Percentiles rank a stretch among this genome's conserved stretches.
Evolutionary conservation across 2,329 filamentous ascomycete species (phyloP).

Genomic region (Calonectria pteridis): DNA sequence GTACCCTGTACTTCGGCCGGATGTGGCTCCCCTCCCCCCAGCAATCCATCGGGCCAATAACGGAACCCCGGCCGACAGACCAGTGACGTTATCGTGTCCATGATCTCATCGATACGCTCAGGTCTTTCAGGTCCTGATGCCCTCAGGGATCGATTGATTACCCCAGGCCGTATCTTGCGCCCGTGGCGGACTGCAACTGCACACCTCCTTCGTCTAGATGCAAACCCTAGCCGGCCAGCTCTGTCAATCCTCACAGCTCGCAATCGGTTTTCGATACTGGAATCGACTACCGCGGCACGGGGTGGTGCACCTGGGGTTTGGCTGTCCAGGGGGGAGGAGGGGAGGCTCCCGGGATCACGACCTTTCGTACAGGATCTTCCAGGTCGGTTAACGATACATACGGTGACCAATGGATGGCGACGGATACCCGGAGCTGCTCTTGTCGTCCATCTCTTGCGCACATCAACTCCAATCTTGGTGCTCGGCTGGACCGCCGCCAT

Average conservation of each 20-base stretch:
- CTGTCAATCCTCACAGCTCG: slow-evolving; percentile 5
- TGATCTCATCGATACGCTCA: slow-evolving; percentile 26
- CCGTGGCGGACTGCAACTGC: slow-evolving; percentile 13
- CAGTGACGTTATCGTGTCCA: slow-evolving; percentile 28
- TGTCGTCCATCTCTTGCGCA: slow-evolving; percentile 9
- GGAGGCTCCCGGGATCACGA: slow-evolving; percentile 18
- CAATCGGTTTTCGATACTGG: slow-evolving; percentile 21
- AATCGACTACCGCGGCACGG: slow-evolving; percentile 14
- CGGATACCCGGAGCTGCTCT: slow-evolving; percentile 2
- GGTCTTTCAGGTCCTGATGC: slow-evolving; percentile 3
- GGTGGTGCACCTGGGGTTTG: slow-evolving; percentile 20
- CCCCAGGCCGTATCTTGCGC: not conserved
- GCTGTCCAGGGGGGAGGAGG: slow-evolving; percentile 22
- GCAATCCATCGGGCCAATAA: slow-evolving; percentile 21
- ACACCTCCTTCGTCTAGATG: not conserved
- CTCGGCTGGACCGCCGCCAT: slow-evolving; percentile 9
- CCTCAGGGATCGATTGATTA: not conserved
- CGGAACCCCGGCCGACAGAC: slow-evolving; percentile 1
- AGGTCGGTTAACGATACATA: slow-evolving; percentile 20
- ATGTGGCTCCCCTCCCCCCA: slow-evolving; percentile 17
- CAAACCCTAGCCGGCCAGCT: not conserved
- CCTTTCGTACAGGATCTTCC: slow-evolving; percentile 25
- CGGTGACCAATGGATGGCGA: slow-evolving; percentile 27
- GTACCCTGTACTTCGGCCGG: slow-evolving; percentile 4
- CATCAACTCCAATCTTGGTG: slow-evolving; percentile 12